Percentiles rank a stretch among this genome's conserved stretches.
Conservation (phyloP, 768 basidiomycete species). For the Leucosporidium scottii region DNA sequence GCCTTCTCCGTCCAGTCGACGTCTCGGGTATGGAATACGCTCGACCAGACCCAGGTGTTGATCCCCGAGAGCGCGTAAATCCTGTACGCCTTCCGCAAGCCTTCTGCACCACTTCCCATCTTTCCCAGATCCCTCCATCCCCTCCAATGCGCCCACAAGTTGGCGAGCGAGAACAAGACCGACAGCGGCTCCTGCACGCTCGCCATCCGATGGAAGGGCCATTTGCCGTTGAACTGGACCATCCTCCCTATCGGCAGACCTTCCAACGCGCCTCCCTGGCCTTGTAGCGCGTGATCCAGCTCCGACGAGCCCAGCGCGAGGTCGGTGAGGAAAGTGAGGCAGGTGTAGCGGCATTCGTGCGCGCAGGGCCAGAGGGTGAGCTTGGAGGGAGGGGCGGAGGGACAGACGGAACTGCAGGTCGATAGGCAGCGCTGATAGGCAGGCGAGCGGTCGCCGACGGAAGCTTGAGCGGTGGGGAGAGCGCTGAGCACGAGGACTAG, state of each 20-base stretch:
- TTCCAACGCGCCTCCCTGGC: constrained; percentile 46
- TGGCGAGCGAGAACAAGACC: constrained; percentile 79
- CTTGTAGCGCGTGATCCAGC: background rate
- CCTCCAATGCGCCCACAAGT: constrained; percentile 64
- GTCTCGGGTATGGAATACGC: constrained; percentile 91
- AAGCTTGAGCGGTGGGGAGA: background rate
- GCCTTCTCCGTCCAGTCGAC: constrained; percentile 72
- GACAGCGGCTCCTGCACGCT: constrained; percentile 93
- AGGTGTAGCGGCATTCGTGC: constrained; percentile 81
- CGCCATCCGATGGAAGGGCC: constrained; percentile 81
- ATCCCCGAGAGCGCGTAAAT: constrained; percentile 63
- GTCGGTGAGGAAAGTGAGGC: constrained; percentile 49
- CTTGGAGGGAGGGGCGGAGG: constrained; percentile 43
- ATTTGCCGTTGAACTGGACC: constrained; percentile 89
- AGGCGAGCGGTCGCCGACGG: constrained; percentile 52
- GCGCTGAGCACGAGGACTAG: background rate
- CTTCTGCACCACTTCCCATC: background rate
- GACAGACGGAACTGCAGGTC: constrained; percentile 48
- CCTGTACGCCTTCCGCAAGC: constrained; percentile 47
- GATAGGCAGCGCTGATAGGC: constrained; percentile 53
- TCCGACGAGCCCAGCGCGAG: background rate
- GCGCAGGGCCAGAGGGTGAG: constrained; percentile 73
- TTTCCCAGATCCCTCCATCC: constrained; percentile 52
- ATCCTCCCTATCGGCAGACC: constrained; percentile 40
- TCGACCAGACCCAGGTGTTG: constrained; percentile 89